Base-by-base conservation (phyloP, 108 stramenopile genomes). In the Cyclostephanos tholiformis region DNA sequence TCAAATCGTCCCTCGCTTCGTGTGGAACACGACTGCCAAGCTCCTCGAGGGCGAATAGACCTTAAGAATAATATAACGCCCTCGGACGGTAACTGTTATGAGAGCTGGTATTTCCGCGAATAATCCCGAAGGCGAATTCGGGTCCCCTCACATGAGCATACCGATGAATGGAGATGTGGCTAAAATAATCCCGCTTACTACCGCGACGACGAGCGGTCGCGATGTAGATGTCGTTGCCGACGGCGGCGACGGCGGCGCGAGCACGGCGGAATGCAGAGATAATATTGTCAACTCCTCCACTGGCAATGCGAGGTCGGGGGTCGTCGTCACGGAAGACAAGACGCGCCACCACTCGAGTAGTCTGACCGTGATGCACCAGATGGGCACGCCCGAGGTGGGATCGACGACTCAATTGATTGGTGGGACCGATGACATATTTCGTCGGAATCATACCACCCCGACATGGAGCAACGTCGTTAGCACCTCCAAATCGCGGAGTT, bases 121-220 rank as follows among this genome's bases (percentile, higher is more conserved):
- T 41, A 43, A 77, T 41, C 25, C n/a, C 25, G 46, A 36, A 32
- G 59, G 59, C 52, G 69, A 62, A 38, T 57, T 69, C 20, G 68
- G 69, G 38, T 82, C 80, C 67, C 80, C 80, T 82, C 74, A 75
- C 56, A 75, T 82, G 23, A 71, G 74, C 50, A 70, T 52, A 52
- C 46, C 44, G 20, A 71, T 75, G 73, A 69, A 53, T 49, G 69
- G 74, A 36, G 80, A 75, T 35, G 35, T 71, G 32, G 51, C 64
- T 44, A 82, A 75, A 71, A 66, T 82, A 32, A 57, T 61, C 22
- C 41, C 68, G 6, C 26, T 81, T n/a, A n/a, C n/a, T n/a, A n/a
- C n/a, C n/a, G n/a, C 36, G 41, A 10, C 41, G 39, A 49, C 38
- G 57, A 19, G 55, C 64, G 26, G 52, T 53, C 20, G 3, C 8